Percentiles rank a stretch among this genome's conserved stretches.
phyloP scores from a whole-genome alignment of 1,139 yeast genomes.

The Pichia sp. region DNA sequence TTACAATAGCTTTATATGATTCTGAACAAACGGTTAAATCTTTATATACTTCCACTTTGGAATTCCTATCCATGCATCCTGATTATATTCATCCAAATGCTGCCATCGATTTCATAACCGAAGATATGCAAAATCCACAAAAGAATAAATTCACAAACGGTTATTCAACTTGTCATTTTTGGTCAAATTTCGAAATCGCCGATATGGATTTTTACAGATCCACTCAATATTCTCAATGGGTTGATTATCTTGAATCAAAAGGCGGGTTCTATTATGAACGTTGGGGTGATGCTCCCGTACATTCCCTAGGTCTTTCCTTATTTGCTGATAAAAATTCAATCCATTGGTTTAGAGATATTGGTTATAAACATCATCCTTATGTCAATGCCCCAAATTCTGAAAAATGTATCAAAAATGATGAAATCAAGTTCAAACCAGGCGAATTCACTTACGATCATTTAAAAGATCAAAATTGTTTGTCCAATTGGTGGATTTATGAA shows the following conservation, averaged over 20 bases:
- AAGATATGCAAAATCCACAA: conserved; percentile 53
- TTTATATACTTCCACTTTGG: conserved; percentile 64
- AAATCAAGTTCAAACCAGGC: conserved; percentile 37
- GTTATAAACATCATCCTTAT: conserved; percentile 64
- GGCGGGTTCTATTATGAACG: conserved; percentile 85
- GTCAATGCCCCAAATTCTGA: conserved; percentile 57
- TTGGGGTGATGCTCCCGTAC: conserved; percentile 94
- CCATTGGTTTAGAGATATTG: conserved; percentile 88
- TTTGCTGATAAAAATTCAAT: conserved; percentile 64
- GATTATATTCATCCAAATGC: conserved; percentile 49
- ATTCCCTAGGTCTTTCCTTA: conserved; percentile 64
- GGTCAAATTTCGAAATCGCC: conserved; percentile 83
- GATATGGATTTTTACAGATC: conserved; percentile 72
- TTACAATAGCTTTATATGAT: conserved; percentile 62
- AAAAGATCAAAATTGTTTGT: conserved; percentile 63
- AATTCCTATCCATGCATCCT: conserved; percentile 34
- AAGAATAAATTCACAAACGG: conserved; percentile 51
- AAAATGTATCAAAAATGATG: conserved; percentile 22
- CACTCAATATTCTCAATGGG: conserved; percentile 61
- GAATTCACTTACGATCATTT: conserved; percentile 40
- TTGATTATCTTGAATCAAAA: conserved; percentile 52
- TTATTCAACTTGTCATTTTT: conserved; percentile 80
- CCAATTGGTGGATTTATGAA: conserved; percentile 61
- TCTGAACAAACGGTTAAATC: conserved; percentile 55
- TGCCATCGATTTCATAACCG: conserved; percentile 68